phyloP scores from a whole-genome alignment of 495 filamentous ascomycete genomes.

The Neurospora pannonica region DNA sequence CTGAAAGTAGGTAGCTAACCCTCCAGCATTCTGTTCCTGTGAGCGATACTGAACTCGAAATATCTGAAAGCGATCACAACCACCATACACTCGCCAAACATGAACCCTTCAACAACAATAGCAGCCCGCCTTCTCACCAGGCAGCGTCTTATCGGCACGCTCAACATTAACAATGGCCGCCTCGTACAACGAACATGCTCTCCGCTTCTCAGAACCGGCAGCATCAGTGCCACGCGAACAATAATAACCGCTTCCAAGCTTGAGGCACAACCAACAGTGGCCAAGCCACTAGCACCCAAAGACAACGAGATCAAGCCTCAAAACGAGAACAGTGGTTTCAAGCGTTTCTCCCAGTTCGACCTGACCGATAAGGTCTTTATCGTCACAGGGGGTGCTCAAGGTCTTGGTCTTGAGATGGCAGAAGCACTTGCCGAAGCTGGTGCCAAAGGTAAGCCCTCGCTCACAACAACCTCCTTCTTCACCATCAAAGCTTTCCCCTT shows the following conservation, averaged over 20 bases:
- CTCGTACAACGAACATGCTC: neutral
- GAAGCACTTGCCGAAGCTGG: conserved; percentile 65
- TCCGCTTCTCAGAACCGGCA: neutral
- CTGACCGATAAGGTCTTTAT: conserved; percentile 48
- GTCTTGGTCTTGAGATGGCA: conserved; percentile 55
- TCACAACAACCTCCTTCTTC: neutral
- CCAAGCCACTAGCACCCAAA: neutral
- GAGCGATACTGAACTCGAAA: neutral
- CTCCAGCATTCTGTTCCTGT: neutral
- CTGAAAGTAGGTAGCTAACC: too few relatives aligned
- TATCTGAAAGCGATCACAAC: neutral
- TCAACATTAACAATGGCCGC: neutral
- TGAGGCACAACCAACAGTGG: neutral
- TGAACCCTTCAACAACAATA: conserved; percentile 1
- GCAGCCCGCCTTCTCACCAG: neutral
- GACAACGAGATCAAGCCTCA: neutral
- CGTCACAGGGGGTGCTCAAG: conserved; percentile 54
- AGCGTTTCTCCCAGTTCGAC: conserved; percentile 36
- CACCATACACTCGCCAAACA: neutral
- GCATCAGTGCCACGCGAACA: neutral
- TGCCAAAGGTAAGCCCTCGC: conserved; percentile 47
- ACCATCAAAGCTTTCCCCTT: neutral
- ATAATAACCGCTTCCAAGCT: neutral
- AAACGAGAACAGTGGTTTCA: conserved; percentile 12
- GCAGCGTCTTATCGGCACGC: neutral